These are phyloP conservation scores for Pulveroboletus sp. DNA, from an alignment of 768 basidiomycete genomes.

Conservation along the genomic window DNA sequence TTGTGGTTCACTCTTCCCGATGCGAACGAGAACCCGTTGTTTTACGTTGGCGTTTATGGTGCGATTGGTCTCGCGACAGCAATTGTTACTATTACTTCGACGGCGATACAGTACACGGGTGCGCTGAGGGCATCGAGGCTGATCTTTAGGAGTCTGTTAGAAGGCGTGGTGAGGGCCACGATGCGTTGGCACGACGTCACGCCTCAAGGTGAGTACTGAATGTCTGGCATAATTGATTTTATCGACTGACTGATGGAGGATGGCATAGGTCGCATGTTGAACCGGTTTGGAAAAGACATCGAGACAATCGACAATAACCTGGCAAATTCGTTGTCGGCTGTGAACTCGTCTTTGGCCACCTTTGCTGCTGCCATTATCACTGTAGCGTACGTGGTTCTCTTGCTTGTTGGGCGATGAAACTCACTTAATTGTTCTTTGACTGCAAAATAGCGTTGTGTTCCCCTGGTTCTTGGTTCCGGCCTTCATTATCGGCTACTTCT, in stretches of 20 bases:
- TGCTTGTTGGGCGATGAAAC: slow-evolving; percentile 4
- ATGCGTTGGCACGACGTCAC: slow-evolving; percentile 85
- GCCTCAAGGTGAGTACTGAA: slow-evolving; percentile 51
- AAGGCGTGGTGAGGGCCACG: slow-evolving; percentile 71
- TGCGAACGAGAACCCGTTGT: slow-evolving; percentile 58
- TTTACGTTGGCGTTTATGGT: slow-evolving; percentile 67
- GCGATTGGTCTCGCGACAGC: slow-evolving; percentile 51
- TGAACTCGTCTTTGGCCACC: slow-evolving; percentile 72
- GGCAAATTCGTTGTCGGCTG: slow-evolving; percentile 62
- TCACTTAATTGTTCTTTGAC: neutral
- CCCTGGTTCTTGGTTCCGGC: slow-evolving; percentile 83
- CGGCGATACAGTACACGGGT: slow-evolving; percentile 56
- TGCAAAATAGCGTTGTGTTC: slow-evolving; percentile 52
- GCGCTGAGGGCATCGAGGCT: slow-evolving; percentile 32
- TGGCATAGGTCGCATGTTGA: slow-evolving; percentile 68
- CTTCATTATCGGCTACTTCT: slow-evolving; percentile 63
- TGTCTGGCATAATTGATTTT: neutral
- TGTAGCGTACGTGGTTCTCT: slow-evolving; percentile 47
- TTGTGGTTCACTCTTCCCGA: slow-evolving; percentile 35
- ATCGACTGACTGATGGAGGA: neutral
- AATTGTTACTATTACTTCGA: slow-evolving; percentile 42
- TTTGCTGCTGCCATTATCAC: slow-evolving; percentile 75
- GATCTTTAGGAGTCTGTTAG: slow-evolving; percentile 50
- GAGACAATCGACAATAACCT: slow-evolving; percentile 81
- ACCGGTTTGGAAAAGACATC: slow-evolving; percentile 83